A percentile compares a stretch with the other conserved stretches of the same genome.
These are phyloP conservation scores for Pseudocercospora cruenta DNA, from an alignment of 2,329 filamentous ascomycete species.

Conservation along the genomic window DNA sequence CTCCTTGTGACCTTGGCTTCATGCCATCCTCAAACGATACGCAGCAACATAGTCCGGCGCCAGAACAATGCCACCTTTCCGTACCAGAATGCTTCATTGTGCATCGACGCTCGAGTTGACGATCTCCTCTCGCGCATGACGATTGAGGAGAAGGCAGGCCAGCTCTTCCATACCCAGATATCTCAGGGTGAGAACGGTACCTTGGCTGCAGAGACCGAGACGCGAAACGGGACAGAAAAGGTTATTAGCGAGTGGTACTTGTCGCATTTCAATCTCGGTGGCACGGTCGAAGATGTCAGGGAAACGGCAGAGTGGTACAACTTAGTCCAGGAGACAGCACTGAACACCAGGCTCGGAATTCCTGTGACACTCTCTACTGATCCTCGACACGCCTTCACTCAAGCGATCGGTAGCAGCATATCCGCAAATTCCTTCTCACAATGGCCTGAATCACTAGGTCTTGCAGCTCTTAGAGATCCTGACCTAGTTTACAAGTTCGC, in stretches of 20 bases:
- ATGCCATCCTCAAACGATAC: constrained; percentile 6
- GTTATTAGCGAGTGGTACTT: constrained; percentile 43
- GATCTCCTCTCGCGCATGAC: constrained; percentile 54
- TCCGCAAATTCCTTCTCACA: constrained; percentile 51
- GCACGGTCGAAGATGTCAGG: constrained; percentile 46
- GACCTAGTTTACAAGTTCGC: constrained; percentile 52
- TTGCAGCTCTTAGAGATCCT: constrained; percentile 54
- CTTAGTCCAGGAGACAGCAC: constrained; percentile 46
- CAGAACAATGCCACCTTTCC: constrained; percentile 27
- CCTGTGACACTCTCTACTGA: constrained; percentile 55
- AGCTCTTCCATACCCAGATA: constrained; percentile 51
- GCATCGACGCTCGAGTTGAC: constrained; percentile 52
- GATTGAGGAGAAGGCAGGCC: constrained; percentile 54
- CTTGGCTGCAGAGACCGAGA: constrained; percentile 32
- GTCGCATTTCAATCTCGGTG: constrained; percentile 55
- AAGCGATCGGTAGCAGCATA: constrained; percentile 50
- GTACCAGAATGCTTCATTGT: constrained; percentile 44
- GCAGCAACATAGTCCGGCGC: not conserved
- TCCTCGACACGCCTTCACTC: constrained; percentile 51
- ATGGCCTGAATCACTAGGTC: constrained; percentile 57
- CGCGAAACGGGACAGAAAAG: constrained; percentile 34
- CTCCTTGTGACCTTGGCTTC: constrained; percentile 7
- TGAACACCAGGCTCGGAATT: constrained; percentile 54
- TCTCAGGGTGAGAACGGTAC: constrained; percentile 41
- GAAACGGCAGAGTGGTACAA: constrained; percentile 47